Percentiles rank a stretch among this genome's conserved stretches.
These are phyloP conservation scores for Eucalyptus sideroxylon DNA, from an alignment of 345 rosid genomes.

Conservation along the genomic window DNA sequence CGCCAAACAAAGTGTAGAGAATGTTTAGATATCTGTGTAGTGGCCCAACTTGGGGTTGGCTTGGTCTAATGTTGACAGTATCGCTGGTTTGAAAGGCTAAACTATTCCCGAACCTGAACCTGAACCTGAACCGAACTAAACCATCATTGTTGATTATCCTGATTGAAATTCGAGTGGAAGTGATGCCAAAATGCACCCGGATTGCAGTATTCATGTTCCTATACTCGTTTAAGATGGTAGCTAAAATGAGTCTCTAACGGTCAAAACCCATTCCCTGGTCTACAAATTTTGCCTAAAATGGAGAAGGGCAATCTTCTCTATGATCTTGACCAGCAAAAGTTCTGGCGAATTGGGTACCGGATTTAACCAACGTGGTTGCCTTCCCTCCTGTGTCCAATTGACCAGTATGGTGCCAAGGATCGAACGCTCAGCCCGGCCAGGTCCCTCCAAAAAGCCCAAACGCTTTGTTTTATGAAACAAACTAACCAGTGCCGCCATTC, in stretches of 20 bases:
- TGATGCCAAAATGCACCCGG: neutral
- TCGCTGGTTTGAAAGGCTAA: neutral
- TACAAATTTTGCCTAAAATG: neutral
- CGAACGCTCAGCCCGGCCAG: accelerated
- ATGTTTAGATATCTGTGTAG: neutral
- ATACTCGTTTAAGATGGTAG: neutral
- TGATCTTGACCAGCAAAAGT: neutral
- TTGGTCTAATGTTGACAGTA: neutral
- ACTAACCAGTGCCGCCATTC: no score
- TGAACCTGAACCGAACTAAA: neutral
- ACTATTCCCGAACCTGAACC: neutral
- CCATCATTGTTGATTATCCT: neutral
- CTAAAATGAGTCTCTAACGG: neutral
- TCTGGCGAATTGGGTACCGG: neutral
- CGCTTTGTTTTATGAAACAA: no score
- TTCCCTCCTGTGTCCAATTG: neutral
- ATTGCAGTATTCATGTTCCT: neutral
- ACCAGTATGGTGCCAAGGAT: accelerated
- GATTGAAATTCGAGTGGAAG: neutral
- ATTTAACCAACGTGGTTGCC: neutral
- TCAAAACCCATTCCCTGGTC: neutral
- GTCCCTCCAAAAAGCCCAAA: neutral
- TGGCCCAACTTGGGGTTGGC: neutral
- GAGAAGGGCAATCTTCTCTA: neutral
- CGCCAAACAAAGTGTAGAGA: neutral